Evolutionary conservation across 2,329 filamentous ascomycete species (phyloP).

Genomic region (Cadophora gregata): DNA sequence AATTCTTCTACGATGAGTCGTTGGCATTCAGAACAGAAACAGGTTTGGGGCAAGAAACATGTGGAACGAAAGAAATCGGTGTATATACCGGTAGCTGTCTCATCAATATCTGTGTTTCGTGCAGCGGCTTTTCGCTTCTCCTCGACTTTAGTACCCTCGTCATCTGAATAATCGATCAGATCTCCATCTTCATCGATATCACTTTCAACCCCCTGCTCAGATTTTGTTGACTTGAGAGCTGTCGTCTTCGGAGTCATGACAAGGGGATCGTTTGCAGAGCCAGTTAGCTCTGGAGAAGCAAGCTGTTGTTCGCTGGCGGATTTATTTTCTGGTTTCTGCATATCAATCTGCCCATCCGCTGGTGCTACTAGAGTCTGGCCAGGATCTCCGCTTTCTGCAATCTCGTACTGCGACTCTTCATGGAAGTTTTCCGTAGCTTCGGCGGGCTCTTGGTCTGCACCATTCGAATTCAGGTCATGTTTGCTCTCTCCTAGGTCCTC

Average conservation of each 20-base stretch:
- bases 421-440: conserved; percentile 6
- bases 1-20: conserved; percentile 36
- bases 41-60: conserved; percentile 37
- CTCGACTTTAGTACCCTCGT: conserved; percentile 44
- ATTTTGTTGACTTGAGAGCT: neutral
- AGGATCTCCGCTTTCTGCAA: neutral
- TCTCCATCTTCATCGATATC: conserved; percentile 47
- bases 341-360: neutral
- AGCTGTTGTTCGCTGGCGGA: neutral
- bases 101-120: conserved; percentile 25
- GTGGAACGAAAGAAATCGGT: conserved; percentile 35
- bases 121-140: conserved; percentile 22
- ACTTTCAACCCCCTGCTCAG: neutral
- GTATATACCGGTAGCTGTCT: conserved; percentile 38
- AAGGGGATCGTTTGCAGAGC: neutral
- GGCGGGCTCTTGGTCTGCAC: neutral
- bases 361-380: neutral
- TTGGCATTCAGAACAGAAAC: conserved; percentile 41
- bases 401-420: conserved; percentile 16
- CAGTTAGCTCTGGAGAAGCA: neutral
- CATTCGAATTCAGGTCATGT: conserved; percentile 8
- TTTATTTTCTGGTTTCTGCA: neutral
- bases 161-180: conserved; percentile 56
- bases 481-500: conserved; percentile 23
- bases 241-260: neutral